Percentiles rank a stretch among this genome's conserved stretches.
These are phyloP conservation scores for Picea mariana DNA, from an alignment of 83 land plant genomes.

Conservation along the genomic window DNA sequence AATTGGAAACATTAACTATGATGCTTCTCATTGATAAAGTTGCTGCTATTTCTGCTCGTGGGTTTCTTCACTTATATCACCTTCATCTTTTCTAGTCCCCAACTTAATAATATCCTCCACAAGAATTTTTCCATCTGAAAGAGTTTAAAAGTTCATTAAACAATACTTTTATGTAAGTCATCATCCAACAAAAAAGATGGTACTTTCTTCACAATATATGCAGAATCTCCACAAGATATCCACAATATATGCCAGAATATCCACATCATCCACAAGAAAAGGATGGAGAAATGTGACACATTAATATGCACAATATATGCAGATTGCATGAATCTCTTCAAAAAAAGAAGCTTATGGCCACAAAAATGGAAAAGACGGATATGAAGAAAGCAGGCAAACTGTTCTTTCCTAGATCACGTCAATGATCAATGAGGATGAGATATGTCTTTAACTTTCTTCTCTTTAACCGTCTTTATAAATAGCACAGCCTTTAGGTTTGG, in stretches of 20 bases:
- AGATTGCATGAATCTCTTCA: too few species aligned
- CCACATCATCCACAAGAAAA: neutral
- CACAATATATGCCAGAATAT: neutral
- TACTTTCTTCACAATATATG: neutral
- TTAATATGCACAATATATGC: too few species aligned
- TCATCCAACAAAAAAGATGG: neutral
- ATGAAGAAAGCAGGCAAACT: neutral
- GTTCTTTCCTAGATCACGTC: neutral
- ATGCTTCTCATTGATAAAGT: neutral
- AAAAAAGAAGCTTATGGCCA: neutral
- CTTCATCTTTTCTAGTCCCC: conserved; percentile 42
- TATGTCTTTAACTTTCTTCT: neutral
- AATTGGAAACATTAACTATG: neutral
- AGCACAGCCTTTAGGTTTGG: neutral
- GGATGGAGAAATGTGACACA: neutral
- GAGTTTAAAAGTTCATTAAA: neutral
- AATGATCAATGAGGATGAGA: neutral
- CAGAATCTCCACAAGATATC: neutral
- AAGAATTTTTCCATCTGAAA: conserved; percentile 85
- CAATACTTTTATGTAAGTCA: neutral
- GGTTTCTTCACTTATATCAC: conserved; percentile 27
- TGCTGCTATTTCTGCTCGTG: neutral
- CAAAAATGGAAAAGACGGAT: neutral
- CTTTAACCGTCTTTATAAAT: neutral
- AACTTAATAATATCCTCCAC: conserved; percentile 87